Percentiles rank a stretch among this genome's conserved stretches.
Evolutionary conservation across 75 land plant genomes (phyloP).

Genomic region (Sequoiadendron giganteum): DNA sequence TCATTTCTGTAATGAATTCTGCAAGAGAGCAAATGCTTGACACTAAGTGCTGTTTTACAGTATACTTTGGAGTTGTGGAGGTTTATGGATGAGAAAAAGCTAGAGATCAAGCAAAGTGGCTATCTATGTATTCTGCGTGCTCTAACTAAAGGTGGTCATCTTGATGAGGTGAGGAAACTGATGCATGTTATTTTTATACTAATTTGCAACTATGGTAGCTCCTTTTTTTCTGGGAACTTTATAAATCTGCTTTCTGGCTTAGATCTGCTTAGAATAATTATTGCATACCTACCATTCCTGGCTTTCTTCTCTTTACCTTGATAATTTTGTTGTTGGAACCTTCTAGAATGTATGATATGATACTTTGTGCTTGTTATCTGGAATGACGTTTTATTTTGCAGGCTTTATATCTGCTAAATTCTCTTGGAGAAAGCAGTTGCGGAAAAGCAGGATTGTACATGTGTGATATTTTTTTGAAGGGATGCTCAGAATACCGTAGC

Average conservation of each 20-base stretch:
- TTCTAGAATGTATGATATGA: not conserved
- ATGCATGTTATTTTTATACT: not conserved
- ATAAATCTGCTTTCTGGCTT: not conserved
- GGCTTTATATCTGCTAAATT: conserved; percentile 52
- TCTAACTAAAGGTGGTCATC: conserved; percentile 56
- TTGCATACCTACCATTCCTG: not conserved
- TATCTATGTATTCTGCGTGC: conserved; percentile 41
- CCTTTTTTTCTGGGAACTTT: not conserved
- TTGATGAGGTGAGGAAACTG: conserved; percentile 46
- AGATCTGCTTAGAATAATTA: not conserved
- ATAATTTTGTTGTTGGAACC: not conserved
- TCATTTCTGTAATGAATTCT: not conserved
- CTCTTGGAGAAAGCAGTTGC: conserved; percentile 30
- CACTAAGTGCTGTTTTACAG: conserved; percentile 25
- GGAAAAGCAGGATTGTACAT: conserved; percentile 22
- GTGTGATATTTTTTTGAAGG: conserved; percentile 53
- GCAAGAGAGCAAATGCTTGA: not conserved
- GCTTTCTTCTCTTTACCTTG: not conserved
- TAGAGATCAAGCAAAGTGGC: conserved; percentile 29
- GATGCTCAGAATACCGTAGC: conserved; percentile 34
- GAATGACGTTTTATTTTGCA: conserved; percentile 20
- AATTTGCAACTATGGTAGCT: not conserved
- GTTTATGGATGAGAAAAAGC: conserved; percentile 47
- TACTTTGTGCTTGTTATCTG: not conserved
- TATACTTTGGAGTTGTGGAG: conserved; percentile 73